Percentiles rank a stretch among this genome's conserved stretches.
These are phyloP conservation scores for Raffaelea ambrosiae DNA, from an alignment of 2,329 filamentous ascomycete species.

Conservation along the genomic window DNA sequence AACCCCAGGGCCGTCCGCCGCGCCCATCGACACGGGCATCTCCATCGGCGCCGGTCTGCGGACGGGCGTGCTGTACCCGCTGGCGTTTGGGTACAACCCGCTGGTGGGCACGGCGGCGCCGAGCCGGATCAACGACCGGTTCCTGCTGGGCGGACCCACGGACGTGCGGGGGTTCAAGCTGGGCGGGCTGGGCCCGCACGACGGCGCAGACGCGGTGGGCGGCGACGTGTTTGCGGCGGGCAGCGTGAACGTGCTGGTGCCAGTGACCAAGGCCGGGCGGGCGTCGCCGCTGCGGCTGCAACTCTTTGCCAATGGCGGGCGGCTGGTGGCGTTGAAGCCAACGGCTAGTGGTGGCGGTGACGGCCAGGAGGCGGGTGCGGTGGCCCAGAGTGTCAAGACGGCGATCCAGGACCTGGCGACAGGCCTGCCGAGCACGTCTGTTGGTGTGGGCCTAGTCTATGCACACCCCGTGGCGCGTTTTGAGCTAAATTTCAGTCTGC, in stretches of 20 bases:
- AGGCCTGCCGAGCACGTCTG: conserved; percentile 75
- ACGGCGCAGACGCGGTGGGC: conserved; percentile 77
- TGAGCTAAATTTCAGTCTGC: conserved; percentile 91
- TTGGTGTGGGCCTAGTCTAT: conserved; percentile 86
- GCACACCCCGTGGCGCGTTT: conserved; percentile 89
- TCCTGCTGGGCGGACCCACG: conserved; percentile 87
- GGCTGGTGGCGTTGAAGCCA: conserved; percentile 66
- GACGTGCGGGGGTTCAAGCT: conserved; percentile 92
- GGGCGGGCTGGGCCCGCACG: conserved; percentile 79
- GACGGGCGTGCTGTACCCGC: conserved; percentile 73
- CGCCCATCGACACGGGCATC: conserved; percentile 40
- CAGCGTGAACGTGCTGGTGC: conserved; percentile 76
- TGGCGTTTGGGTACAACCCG: conserved; percentile 54
- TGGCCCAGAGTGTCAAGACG: conserved; percentile 43
- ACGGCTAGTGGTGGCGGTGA: conserved; percentile 35
- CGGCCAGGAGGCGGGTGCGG: conserved; percentile 24
- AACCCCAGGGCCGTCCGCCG: not conserved
- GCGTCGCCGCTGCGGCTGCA: conserved; percentile 83
- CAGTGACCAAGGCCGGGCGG: conserved; percentile 70
- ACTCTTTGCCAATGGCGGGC: conserved; percentile 82
- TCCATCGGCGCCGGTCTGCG: conserved; percentile 77
- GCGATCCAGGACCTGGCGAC: conserved; percentile 65
- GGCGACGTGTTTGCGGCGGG: conserved; percentile 89
- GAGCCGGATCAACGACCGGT: conserved; percentile 86
- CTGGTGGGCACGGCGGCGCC: conserved; percentile 45